These are phyloP conservation scores for Croton laevigatus DNA, from an alignment of 441 rosid species.

Conservation along the genomic window DNA sequence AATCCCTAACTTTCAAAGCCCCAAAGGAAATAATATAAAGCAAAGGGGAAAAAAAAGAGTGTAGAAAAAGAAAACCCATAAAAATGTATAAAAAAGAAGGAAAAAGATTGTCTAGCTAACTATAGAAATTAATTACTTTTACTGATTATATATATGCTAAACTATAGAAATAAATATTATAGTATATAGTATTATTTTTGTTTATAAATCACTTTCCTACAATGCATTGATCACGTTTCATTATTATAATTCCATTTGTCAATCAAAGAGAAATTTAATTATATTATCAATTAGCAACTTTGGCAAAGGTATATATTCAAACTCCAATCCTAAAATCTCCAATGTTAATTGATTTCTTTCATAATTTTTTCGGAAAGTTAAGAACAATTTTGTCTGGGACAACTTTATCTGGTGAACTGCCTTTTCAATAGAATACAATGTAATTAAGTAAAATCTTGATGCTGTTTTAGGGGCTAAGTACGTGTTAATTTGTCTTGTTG, in stretches of 20 bases:
- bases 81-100: not conserved
- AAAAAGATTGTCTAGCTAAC: not conserved
- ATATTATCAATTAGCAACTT: not conserved
- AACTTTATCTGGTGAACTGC: slow-evolving; percentile 30
- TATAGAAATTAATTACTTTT: not conserved
- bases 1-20: slow-evolving; percentile 15
- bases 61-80: not conserved
- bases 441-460: not conserved
- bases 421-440: slow-evolving; percentile 48
- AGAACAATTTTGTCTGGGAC: slow-evolving; percentile 26
- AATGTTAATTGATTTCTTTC: not conserved
- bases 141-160: not conserved
- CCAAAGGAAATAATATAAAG: not conserved
- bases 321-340: not conserved
- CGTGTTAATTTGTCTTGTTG: slow-evolving; percentile 46
- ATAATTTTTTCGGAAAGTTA: slow-evolving; percentile 27
- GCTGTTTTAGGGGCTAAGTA: slow-evolving; percentile 16
- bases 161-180: no score
- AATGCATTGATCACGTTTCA: not conserved
- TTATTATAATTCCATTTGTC: not conserved
- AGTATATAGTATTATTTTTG: no score
- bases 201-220: not conserved
- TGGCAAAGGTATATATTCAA: not conserved
- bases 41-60: not conserved
- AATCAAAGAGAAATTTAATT: not conserved